Conservation (phyloP, 2,329 filamentous ascomycete genomes). For the Huntiella omanensis region DNA sequence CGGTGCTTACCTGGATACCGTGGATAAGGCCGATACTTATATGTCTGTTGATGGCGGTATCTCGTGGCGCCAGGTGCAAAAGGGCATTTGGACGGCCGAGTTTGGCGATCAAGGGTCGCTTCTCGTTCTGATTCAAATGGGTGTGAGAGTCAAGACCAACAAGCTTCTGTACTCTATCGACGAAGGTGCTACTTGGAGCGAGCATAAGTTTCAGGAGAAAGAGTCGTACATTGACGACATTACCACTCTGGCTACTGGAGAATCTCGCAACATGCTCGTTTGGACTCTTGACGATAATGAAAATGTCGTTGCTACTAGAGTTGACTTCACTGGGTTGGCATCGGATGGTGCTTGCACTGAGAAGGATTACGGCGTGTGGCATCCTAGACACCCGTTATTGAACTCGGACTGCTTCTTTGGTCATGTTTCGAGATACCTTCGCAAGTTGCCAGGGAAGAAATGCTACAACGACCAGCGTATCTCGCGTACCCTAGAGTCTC, state of each 20-base stretch:
- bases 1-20: conserved; percentile 44
- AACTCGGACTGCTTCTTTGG: conserved; percentile 78
- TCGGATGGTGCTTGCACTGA: conserved; percentile 51
- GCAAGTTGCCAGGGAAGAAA: conserved; percentile 59
- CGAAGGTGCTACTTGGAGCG: conserved; percentile 61
- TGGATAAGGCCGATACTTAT: conserved; percentile 69
- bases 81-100: conserved; percentile 81
- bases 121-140: conserved; percentile 63
- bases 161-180: conserved; percentile 59
- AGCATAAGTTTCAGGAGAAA: conserved; percentile 52
- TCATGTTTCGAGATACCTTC: conserved; percentile 72
- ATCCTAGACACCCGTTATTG: conserved; percentile 63
- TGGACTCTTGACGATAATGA: conserved; percentile 50
- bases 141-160: conserved; percentile 50
- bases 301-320: conserved; percentile 53
- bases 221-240: conserved; percentile 62
- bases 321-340: conserved; percentile 74
- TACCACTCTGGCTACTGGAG: conserved; percentile 74
- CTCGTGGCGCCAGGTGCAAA: conserved; percentile 67
- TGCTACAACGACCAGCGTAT: conserved; percentile 71
- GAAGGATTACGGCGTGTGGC: conserved; percentile 64
- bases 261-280: conserved; percentile 75
- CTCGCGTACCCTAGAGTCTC: conserved; percentile 49
- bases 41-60: conserved; percentile 84
- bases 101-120: conserved; percentile 91